Evolutionary conservation across 2,329 filamentous ascomycete genomes (phyloP).

Genomic region (Colletotrichum destructivum): DNA sequence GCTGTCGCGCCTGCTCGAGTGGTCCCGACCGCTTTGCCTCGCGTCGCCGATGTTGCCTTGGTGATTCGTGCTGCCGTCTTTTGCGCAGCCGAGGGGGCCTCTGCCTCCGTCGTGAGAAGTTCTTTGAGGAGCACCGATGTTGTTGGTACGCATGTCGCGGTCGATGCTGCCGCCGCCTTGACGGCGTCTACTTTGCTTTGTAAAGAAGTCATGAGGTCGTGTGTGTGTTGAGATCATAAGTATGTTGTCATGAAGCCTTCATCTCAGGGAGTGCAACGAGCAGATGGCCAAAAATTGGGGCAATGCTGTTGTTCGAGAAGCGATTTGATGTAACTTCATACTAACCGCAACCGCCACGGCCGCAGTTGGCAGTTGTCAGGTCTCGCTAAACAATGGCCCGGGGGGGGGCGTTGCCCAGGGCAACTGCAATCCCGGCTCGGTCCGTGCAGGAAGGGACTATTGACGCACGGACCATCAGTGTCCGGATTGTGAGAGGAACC

Average conservation of each 20-base stretch:
- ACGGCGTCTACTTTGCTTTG: constrained; percentile 64
- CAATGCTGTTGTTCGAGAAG: constrained; percentile 37
- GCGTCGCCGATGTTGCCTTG: constrained; percentile 47
- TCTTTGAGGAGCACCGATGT: constrained; percentile 65
- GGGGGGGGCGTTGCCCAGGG: constrained; percentile 37
- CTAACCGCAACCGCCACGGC: constrained; percentile 16
- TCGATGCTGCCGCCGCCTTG: constrained; percentile 68
- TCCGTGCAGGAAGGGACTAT: constrained; percentile 11
- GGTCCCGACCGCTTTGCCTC: constrained; percentile 46
- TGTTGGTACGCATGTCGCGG: constrained; percentile 67
- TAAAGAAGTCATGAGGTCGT: constrained; percentile 59
- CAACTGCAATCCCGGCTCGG: constrained; percentile 33
- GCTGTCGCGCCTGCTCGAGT: constrained; percentile 50
- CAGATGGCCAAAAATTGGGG: constrained; percentile 11
- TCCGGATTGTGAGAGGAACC: not conserved
- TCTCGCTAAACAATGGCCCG: constrained; percentile 43
- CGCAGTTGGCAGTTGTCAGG: constrained; percentile 41
- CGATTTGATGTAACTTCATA: constrained; percentile 34
- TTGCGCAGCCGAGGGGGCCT: constrained; percentile 16
- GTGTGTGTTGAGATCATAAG: constrained; percentile 44
- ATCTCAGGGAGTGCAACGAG: constrained; percentile 3
- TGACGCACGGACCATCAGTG: constrained; percentile 25
- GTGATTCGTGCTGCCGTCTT: constrained; percentile 46
- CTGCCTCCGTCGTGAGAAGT: constrained; percentile 57
- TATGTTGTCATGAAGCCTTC: constrained; percentile 51